Evolutionary conservation across 176 grass and related monocot species (phyloP), one percentile per base, ranked within the genome.

Genomic region (Leersia perrieri): DNA sequence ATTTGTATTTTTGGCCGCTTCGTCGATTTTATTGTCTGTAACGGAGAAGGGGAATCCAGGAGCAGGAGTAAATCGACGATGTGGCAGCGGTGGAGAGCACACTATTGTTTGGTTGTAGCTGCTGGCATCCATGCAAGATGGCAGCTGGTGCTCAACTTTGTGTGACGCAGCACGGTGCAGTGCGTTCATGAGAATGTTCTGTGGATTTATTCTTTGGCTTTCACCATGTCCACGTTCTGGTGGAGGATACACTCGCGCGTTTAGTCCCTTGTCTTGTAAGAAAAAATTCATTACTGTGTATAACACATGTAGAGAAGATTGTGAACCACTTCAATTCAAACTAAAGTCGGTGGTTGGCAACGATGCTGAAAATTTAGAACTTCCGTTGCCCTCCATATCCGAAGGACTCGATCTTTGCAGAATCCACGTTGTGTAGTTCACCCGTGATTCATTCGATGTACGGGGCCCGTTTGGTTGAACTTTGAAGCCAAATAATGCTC

Each of bases 241-340:
- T 8, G 80, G 60, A 73, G 45, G n/a, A n/a, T n/a, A n/a, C n/a
- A 60, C 62, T 33, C 10, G 63, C 27, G 13, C 35, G 11, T 4
- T 63, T 35, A 36, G 34, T 18, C 31, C 60, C 27, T 11, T 57
- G 9, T 33, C 3, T 3, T 72, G n/a, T 69, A 65, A 77, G 66
- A 70, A 78, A 20, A 14, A 29, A 18, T 32, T 23, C 80, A 41
- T 53, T 85, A 15, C 25, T 70, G 65, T 71, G 72, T 87, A 87
- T 76, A 87, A 51, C 72, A 38, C 72, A 70, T 74, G 74, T 83
- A 83, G 60, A 60, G 35, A 73, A 78, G 25, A 12, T 14, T 35
- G 26, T 60, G 44, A 44, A 88, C 60, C 34, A 73, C 28, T 57
- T 60, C 11, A 35, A 60, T 60, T 60, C 42, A 83, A 83, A 33